phyloP scores from a whole-genome alignment of 352 stramenopile species.

The Blastocystis sp. region DNA sequence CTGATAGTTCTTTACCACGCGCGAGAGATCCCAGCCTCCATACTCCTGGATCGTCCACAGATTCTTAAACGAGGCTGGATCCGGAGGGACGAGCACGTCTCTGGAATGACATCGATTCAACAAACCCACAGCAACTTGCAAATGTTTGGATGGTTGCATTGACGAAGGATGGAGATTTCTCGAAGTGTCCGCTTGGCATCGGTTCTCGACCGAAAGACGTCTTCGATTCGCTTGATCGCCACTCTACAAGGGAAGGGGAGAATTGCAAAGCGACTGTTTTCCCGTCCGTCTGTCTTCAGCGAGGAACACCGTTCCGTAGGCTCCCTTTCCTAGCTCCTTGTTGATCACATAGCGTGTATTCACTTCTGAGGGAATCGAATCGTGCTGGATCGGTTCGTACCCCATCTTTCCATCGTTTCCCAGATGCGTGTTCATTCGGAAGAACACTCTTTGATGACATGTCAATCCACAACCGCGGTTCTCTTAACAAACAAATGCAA shows the following conservation, averaged over 20 bases:
- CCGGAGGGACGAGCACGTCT: slow-evolving; percentile 36
- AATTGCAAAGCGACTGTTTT: not conserved
- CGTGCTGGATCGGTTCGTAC: not conserved
- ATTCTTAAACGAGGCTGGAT: slow-evolving; percentile 42
- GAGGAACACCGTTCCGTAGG: slow-evolving; percentile 51
- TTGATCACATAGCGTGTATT: slow-evolving; percentile 56
- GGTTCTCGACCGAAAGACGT: slow-evolving; percentile 55
- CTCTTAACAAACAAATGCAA: slow-evolving; percentile 1
- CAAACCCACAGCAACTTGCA: slow-evolving; percentile 7
- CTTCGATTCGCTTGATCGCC: slow-evolving; percentile 55
- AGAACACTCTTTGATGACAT: no score
- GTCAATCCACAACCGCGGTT: no score
- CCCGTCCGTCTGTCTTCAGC: slow-evolving; percentile 25
- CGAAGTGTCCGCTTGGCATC: slow-evolving; percentile 50
- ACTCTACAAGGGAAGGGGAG: slow-evolving; percentile 8
- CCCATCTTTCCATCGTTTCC: not conserved
- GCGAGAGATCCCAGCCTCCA: slow-evolving; percentile 48
- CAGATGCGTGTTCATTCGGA: no score
- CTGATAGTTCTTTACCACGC: slow-evolving; percentile 17
- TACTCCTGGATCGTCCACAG: slow-evolving; percentile 55
- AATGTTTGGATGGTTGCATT: slow-evolving; percentile 55
- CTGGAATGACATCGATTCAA: not conserved
- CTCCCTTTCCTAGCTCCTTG: slow-evolving; percentile 54
- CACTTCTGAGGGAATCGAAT: slow-evolving; percentile 40
- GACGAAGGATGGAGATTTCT: slow-evolving; percentile 49